A percentile compares a stretch with the other conserved stretches of the same genome.
These are phyloP conservation scores for Dendrobium nobile DNA, from an alignment of 106 monocot genomes.

Conservation along the genomic window DNA sequence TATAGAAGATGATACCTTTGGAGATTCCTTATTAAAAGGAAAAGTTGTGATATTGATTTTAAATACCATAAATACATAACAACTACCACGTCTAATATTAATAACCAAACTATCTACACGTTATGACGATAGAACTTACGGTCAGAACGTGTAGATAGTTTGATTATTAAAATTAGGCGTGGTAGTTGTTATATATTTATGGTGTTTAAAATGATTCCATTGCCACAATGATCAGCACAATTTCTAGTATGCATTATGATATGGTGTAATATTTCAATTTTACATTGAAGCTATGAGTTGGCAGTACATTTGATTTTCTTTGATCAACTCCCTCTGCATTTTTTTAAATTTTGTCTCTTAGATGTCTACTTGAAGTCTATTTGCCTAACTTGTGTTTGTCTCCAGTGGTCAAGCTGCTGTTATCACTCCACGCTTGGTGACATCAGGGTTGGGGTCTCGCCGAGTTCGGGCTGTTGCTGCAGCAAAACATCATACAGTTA, in stretches of 20 bases:
- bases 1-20: neutral
- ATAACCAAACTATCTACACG: slow-evolving; percentile 1
- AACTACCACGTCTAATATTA: neutral
- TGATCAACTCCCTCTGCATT: neutral
- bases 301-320: neutral
- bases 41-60: neutral
- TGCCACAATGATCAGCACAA: neutral
- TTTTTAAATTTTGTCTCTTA: neutral
- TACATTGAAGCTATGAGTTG: neutral
- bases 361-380: neutral
- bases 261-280: neutral
- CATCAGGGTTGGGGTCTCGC: slow-evolving; percentile 55
- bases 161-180: neutral
- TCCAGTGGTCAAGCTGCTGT: slow-evolving; percentile 95
- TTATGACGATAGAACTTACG: neutral
- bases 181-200: neutral
- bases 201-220: neutral
- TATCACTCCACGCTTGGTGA: slow-evolving; percentile 87
- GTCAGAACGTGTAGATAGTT: neutral
- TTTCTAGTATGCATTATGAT: neutral
- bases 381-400: slow-evolving; percentile 12
- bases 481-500: slow-evolving; percentile 95
- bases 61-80: neutral
- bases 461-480: slow-evolving; percentile 74
- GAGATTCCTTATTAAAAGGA: neutral